Conservation (phyloP, 768 basidiomycete genomes). For the Rhizopogon vinicolor region DNA sequence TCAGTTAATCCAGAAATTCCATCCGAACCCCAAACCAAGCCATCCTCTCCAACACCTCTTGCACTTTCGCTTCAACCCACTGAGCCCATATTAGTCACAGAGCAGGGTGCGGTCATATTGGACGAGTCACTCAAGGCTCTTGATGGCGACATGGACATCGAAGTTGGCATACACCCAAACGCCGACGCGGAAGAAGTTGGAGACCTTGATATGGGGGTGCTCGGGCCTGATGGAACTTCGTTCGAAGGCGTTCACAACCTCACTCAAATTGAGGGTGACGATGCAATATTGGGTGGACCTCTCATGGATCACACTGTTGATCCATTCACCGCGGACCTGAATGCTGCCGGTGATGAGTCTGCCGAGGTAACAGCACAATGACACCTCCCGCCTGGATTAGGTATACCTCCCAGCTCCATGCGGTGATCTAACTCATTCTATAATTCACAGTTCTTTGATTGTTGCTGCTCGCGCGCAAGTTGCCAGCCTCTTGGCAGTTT, state of each 20-base stretch:
- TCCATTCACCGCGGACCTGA: conserved; percentile 41
- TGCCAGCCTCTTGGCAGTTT: background rate
- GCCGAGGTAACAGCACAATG: background rate
- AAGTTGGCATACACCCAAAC: conserved; percentile 32
- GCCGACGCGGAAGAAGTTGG: conserved; percentile 32
- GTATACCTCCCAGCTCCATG: background rate
- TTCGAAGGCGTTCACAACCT: conserved; percentile 52
- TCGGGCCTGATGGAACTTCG: conserved; percentile 62
- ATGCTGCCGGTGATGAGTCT: background rate
- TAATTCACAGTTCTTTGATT: background rate
- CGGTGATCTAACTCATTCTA: background rate
- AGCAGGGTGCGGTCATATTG: conserved; percentile 37
- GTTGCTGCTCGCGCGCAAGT: background rate
- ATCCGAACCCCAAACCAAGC: conserved; percentile 55
- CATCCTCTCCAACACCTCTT: conserved; percentile 65
- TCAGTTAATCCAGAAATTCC: conserved; percentile 31
- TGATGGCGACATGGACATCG: conserved; percentile 41
- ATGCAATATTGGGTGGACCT: conserved; percentile 53
- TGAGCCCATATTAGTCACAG: conserved; percentile 39
- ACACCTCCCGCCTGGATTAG: background rate
- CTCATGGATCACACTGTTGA: conserved; percentile 58
- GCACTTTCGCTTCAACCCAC: conserved; percentile 46
- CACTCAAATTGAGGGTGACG: conserved; percentile 48
- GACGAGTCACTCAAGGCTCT: conserved; percentile 55
- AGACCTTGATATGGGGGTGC: conserved; percentile 56